These are phyloP conservation scores for Rhizophora mangle DNA, from an alignment of 345 rosid genomes.

Conservation along the genomic window DNA sequence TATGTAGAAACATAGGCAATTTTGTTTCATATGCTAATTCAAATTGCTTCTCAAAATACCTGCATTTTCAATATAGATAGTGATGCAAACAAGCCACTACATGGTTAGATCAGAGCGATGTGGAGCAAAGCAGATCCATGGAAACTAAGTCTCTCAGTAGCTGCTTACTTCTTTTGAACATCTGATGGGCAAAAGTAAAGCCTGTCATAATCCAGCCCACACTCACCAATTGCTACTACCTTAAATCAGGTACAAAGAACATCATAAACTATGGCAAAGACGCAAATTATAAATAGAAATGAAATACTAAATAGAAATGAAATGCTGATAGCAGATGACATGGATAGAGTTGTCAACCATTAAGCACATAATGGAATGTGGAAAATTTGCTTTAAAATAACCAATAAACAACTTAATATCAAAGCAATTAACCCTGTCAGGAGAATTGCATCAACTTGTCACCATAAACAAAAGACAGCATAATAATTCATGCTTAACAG, in stretches of 20 bases:
- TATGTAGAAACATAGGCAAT: slow-evolving; percentile 92
- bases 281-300: background rate
- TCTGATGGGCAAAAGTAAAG: slow-evolving; percentile 86
- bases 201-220: slow-evolving; percentile 97
- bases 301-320: background rate
- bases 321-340: background rate
- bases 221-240: slow-evolving; percentile 97
- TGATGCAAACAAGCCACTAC: slow-evolving; percentile 5
- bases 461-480: background rate
- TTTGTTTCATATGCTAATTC: slow-evolving; percentile 84
- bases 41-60: slow-evolving; percentile 97
- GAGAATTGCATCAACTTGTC: background rate
- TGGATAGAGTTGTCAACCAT: background rate
- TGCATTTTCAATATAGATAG: slow-evolving; percentile 20
- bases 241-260: slow-evolving; percentile 19
- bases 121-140: background rate
- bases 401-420: slow-evolving; percentile 1
- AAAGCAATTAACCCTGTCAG: background rate
- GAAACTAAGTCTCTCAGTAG: slow-evolving; percentile 16
- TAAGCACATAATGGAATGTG: slow-evolving; percentile 1
- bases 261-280: background rate
- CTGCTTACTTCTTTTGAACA: slow-evolving; percentile 73
- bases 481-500: background rate
- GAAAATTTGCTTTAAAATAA: background rate
- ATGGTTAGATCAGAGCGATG: slow-evolving; percentile 1